phyloP scores from a whole-genome alignment of 352 stramenopile species.

The Pythium brachiatum region DNA sequence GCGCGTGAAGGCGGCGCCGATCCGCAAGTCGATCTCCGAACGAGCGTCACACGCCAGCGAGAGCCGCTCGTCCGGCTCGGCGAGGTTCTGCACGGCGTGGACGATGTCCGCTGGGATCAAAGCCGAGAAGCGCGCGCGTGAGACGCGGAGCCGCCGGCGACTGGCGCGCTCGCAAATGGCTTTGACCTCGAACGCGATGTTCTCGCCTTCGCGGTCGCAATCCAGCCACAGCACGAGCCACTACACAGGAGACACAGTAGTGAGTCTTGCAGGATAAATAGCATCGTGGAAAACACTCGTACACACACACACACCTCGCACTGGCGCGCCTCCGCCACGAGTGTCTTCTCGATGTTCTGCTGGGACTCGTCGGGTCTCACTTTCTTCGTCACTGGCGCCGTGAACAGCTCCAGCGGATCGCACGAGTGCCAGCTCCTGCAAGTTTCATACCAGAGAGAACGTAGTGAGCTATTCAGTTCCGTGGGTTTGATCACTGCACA shows the following conservation, averaged over 20 bases:
- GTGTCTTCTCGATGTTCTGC: conserved; percentile 89
- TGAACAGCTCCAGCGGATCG: conserved; percentile 94
- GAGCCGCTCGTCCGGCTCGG: conserved; percentile 73
- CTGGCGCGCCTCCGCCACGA: conserved; percentile 81
- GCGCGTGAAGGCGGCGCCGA: conserved; percentile 93
- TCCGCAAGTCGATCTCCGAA: conserved; percentile 94
- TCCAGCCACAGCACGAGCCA: conserved; percentile 98
- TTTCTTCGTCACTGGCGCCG: conserved; percentile 80
- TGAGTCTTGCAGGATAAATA: background rate
- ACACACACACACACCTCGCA: conserved; percentile 68
- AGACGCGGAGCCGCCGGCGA: conserved; percentile 61
- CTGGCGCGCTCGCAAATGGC: conserved; percentile 82
- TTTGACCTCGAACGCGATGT: conserved; percentile 98
- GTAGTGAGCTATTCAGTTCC: too few species aligned
- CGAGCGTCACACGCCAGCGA: conserved; percentile 87
- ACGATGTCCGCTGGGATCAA: conserved; percentile 92
- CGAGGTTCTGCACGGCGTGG: conserved; percentile 83
- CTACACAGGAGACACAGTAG: conserved; percentile 26
- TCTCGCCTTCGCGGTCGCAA: conserved; percentile 99
- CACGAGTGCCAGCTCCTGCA: conserved; percentile 93
- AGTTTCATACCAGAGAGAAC: too few species aligned
- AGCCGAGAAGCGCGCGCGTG: conserved; percentile 91
- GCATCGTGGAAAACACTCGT: too few species aligned
- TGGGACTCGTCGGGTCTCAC: conserved; percentile 81
- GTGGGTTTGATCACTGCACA: too few species aligned